These are phyloP conservation scores for Lyophyllum shimeji DNA, from an alignment of 768 basidiomycete species.

Conservation along the genomic window DNA sequence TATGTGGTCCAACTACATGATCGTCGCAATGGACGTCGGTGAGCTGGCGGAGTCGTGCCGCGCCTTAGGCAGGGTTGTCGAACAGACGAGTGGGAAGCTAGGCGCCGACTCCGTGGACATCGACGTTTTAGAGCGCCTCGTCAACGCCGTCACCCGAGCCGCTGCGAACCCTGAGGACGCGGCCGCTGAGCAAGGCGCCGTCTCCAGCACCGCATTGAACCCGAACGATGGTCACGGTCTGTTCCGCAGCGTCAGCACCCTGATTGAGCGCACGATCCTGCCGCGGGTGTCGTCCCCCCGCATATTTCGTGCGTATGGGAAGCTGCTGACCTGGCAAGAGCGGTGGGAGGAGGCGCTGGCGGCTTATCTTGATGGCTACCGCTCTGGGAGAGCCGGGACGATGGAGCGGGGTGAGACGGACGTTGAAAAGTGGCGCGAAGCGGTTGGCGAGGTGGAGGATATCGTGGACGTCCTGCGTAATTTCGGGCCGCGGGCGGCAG, in stretches of 20 bases:
- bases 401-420: conserved; percentile 72
- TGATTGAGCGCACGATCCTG: conserved; percentile 79
- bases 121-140: conserved; percentile 86
- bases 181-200: conserved; percentile 11
- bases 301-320: conserved; percentile 81
- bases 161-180: conserved; percentile 38
- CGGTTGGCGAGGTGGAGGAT: conserved; percentile 77
- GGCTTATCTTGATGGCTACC: conserved; percentile 84
- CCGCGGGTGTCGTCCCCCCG: conserved; percentile 78
- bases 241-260: conserved; percentile 59
- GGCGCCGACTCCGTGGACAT: conserved; percentile 70
- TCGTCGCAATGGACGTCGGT: conserved; percentile 90
- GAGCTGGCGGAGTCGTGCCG: conserved; percentile 87
- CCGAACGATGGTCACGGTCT: conserved; percentile 72
- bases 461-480: conserved; percentile 81
- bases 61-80: conserved; percentile 80
- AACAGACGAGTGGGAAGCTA: conserved; percentile 56
- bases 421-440: conserved; percentile 68
- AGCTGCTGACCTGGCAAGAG: conserved; percentile 71
- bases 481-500: conserved; percentile 69
- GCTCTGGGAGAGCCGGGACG: conserved; percentile 59
- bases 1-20: conserved; percentile 98
- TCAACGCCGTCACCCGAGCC: conserved; percentile 77
- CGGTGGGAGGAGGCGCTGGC: conserved; percentile 79
- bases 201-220: conserved; percentile 22